These are phyloP conservation scores for Ambrosiella beaveri DNA, from an alignment of 2,329 filamentous ascomycete species.

Conservation along the genomic window DNA sequence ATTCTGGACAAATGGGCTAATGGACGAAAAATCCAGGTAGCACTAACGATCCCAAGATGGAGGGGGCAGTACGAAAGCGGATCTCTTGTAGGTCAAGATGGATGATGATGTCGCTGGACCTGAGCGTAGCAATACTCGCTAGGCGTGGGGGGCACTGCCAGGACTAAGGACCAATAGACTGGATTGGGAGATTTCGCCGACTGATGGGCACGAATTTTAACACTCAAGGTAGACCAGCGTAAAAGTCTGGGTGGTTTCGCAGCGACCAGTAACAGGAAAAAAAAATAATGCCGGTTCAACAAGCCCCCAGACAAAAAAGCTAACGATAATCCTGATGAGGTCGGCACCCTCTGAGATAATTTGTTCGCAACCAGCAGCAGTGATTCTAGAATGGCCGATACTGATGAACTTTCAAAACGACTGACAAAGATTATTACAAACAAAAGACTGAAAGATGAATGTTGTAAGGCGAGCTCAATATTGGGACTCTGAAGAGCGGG, in stretches of 20 bases:
- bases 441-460: not conserved
- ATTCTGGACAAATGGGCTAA: not conserved
- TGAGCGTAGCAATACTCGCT: not conserved
- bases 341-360: no score
- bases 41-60: not conserved
- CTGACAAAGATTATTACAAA: not conserved
- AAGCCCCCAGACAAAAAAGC: not conserved
- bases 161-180: not conserved
- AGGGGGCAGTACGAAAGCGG: not conserved
- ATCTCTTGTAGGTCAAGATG: not conserved
- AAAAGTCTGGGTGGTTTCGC: not conserved
- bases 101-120: not conserved
- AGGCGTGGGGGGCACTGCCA: not conserved
- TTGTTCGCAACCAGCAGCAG: no score
- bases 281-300: not conserved
- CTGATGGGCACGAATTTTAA: not conserved
- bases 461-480: no score
- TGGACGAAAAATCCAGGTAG: not conserved
- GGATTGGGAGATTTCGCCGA: no score
- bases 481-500: not conserved
- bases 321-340: no score
- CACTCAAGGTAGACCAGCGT: not conserved
- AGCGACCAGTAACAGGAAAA: not conserved
- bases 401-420: not conserved
- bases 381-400: not conserved